These are phyloP conservation scores for Tulasnella sp. DNA, from an alignment of 768 basidiomycete species.

Conservation along the genomic window DNA sequence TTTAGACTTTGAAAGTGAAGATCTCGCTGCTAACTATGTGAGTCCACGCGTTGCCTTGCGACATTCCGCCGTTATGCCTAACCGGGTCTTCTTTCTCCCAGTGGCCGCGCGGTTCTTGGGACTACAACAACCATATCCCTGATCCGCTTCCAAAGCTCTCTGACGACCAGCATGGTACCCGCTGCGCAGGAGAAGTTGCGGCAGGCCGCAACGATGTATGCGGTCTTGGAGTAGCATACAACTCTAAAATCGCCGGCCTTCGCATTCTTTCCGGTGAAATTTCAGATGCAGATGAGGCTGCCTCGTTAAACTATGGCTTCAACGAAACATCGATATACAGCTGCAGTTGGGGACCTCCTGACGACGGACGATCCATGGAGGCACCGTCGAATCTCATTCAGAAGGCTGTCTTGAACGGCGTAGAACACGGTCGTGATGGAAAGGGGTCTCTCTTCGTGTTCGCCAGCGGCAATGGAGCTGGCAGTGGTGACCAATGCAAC, in stretches of 20 bases:
- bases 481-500: constrained; percentile 92
- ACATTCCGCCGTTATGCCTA: not conserved
- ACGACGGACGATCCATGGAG: constrained; percentile 93
- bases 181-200: constrained; percentile 95
- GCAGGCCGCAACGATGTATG: constrained; percentile 90
- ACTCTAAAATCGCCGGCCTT: constrained; percentile 86
- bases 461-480: constrained; percentile 94
- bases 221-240: constrained; percentile 90
- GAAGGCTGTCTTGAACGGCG: constrained; percentile 90
- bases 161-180: constrained; percentile 96
- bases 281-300: constrained; percentile 92
- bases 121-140: constrained; percentile 90
- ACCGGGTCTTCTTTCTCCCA: constrained; percentile 35
- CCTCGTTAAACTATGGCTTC: constrained; percentile 89
- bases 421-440: constrained; percentile 81
- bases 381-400: constrained; percentile 85
- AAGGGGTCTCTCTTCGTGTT: constrained; percentile 95
- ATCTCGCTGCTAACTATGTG: constrained; percentile 90
- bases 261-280: constrained; percentile 94
- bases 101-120: constrained; percentile 85
- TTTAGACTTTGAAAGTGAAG: constrained; percentile 81
- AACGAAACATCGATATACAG: constrained; percentile 90
- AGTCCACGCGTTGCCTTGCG: constrained; percentile 36
- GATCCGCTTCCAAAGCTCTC: constrained; percentile 81
- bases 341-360: constrained; percentile 98